Base-by-base conservation (phyloP, 805 yeast genomes). In the Candida coquimbonensis region DNA sequence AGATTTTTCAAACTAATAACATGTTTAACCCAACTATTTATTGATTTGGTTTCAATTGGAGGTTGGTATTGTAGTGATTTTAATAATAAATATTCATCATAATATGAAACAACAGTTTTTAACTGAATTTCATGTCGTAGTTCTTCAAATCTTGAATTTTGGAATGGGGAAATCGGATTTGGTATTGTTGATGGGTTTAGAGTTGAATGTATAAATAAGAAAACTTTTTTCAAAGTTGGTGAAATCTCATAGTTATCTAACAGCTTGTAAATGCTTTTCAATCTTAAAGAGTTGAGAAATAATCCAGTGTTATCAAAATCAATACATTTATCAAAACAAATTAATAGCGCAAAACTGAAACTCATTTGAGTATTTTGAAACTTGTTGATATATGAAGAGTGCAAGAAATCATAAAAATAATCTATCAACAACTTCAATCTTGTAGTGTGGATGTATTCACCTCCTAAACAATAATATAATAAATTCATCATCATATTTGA, bases 401-500 rank as follows among this genome's bases (percentile, higher is more conserved):
- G 35, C 17, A 51, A 7, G 8, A 44, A 9, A 14, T 43, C 51
- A 37, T 48, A 47, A 38, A 47, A 43, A 35, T 46, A 42, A 9
- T 47, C 44, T 8, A 55, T 37, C 2, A 53, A 35, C 16, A 49
- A 50, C 9, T 42, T 47, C 9, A 55, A 32, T 33, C 52, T 50
- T 3, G 58, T 32, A n/a, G 27, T 41, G 4, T 41, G 42, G 9
- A 54, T 17, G 17, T 29, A 43, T 12, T 54, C 59, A 4, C 49
- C 49, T 31, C 48, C 49, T 1, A 49, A 39, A 11, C 55, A 46
- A 21, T 55, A 53, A 36, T 54, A 43, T 16, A 51, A 41, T 8
- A 49, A 35, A 26, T 43, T 46, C 34, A 51, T 49, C 17, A 55
- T 36, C 51, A 59, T 45, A 17, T 56, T 53, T 2, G 63, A 51